Conservation (phyloP, 2,329 filamentous ascomycete species). For the Ophiosphaerella narmari region DNA sequence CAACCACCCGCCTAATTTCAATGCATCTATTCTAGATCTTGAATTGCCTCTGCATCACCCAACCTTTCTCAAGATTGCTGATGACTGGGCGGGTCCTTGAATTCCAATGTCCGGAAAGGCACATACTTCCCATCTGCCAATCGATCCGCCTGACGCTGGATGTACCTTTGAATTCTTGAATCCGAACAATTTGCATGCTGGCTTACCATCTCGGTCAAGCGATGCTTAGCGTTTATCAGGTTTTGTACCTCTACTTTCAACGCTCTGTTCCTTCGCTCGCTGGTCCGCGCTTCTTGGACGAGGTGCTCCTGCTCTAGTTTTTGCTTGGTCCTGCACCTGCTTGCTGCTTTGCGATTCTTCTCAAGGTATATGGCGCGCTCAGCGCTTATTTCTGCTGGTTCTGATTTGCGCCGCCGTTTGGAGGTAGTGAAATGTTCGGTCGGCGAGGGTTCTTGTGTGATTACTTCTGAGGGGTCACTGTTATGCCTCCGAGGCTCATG, state of each 20-base stretch:
- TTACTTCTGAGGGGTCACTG: slow-evolving; percentile 7
- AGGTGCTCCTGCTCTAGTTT: slow-evolving; percentile 59
- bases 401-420: slow-evolving; percentile 20
- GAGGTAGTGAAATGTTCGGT: not conserved
- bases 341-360: slow-evolving; percentile 72
- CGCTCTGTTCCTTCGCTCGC: slow-evolving; percentile 32
- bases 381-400: slow-evolving; percentile 29
- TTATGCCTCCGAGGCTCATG: not conserved
- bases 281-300: slow-evolving; percentile 48
- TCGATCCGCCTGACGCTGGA: slow-evolving; percentile 34
- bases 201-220: slow-evolving; percentile 30
- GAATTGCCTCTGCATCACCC: too few relatives aligned
- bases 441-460: slow-evolving; percentile 2
- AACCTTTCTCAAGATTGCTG: too few relatives aligned
- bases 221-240: slow-evolving; percentile 26
- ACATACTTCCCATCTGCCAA: slow-evolving; percentile 8
- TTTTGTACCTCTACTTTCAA: slow-evolving; percentile 35
- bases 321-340: slow-evolving; percentile 72
- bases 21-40: too few relatives aligned
- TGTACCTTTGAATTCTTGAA: slow-evolving; percentile 24
- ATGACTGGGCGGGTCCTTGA: too few relatives aligned
- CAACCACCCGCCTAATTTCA: too few relatives aligned
- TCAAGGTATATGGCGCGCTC: slow-evolving; percentile 55
- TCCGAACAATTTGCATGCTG: slow-evolving; percentile 33
- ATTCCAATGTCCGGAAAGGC: too few relatives aligned